Evolutionary conservation across 108 stramenopile genomes (phyloP).

Genomic region (Bacterosira constricta): DNA sequence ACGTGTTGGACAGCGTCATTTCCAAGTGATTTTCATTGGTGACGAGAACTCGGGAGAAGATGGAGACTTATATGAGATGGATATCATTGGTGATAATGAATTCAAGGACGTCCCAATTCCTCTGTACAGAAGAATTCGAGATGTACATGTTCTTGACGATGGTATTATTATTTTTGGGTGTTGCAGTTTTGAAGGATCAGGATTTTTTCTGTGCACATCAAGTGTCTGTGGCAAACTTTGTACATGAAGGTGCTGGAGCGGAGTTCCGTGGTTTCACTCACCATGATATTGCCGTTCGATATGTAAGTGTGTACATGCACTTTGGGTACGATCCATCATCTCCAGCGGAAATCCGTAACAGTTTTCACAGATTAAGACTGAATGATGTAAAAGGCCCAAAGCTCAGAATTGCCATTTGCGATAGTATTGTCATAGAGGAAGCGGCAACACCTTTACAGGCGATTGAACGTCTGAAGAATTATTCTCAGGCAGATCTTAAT

Average conservation of each 20-base stretch:
- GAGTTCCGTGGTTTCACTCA: background rate
- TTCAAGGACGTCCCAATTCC: background rate
- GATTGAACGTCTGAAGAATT: no score
- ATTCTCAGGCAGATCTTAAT: no score
- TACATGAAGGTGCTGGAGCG: background rate
- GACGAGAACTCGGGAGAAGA: no score
- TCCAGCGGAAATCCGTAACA: background rate
- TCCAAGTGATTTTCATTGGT: no score
- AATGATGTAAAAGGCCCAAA: no score
- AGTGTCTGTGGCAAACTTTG: background rate
- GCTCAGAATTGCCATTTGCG: no score
- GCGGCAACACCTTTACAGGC: no score
- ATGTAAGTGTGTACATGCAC: background rate
- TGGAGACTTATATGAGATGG: no score
- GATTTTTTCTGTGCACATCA: conserved; percentile 9
- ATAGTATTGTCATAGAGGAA: no score
- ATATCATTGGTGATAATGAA: no score
- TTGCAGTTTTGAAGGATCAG: background rate
- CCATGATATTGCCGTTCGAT: background rate
- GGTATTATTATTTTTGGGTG: background rate
- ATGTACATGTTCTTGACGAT: background rate
- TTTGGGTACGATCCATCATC: background rate
- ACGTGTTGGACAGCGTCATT: no score
- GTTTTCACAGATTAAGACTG: background rate
- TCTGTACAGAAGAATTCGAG: no score